phyloP scores from a whole-genome alignment of 805 yeast species.

The Tetrapisispora taiwanensis region DNA sequence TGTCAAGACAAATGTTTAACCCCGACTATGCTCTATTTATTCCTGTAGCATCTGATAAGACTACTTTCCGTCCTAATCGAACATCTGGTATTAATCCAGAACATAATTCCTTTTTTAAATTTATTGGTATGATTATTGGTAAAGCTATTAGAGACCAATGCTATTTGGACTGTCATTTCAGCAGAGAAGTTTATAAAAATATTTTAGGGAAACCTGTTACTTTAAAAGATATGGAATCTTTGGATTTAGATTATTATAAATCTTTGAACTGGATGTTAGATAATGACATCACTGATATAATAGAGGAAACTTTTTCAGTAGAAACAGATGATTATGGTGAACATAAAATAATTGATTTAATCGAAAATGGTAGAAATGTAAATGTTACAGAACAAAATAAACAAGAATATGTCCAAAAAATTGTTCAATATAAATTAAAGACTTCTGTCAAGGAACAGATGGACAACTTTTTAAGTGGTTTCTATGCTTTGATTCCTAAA shows the following conservation, averaged over 20 bases:
- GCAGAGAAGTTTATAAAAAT: slow-evolving; percentile 87
- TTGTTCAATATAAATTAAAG: slow-evolving; percentile 79
- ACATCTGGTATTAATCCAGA: slow-evolving; percentile 90
- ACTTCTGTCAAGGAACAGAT: slow-evolving; percentile 80
- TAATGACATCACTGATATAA: slow-evolving; percentile 90
- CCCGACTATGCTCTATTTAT: slow-evolving; percentile 88
- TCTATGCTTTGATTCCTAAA: slow-evolving; percentile 80
- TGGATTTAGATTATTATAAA: slow-evolving; percentile 86
- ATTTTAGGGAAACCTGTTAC: slow-evolving; percentile 72
- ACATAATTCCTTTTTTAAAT: slow-evolving; percentile 84
- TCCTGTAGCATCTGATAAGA: slow-evolving; percentile 84
- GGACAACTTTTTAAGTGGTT: slow-evolving; percentile 75
- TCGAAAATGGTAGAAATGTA: slow-evolving; percentile 71
- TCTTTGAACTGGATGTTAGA: slow-evolving; percentile 93
- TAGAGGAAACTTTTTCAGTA: slow-evolving; percentile 87
- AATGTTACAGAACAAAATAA: slow-evolving; percentile 87
- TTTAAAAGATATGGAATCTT: slow-evolving; percentile 85
- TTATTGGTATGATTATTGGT: slow-evolving; percentile 88
- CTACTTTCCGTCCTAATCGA: slow-evolving; percentile 92
- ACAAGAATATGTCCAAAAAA: slow-evolving; percentile 72
- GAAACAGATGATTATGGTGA: slow-evolving; percentile 93
- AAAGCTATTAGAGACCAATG: slow-evolving; percentile 85
- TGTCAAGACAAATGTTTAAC: slow-evolving; percentile 90
- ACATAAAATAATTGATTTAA: slow-evolving; percentile 70
- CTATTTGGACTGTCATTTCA: slow-evolving; percentile 86